A percentile compares a stretch with the other conserved stretches of the same genome.
These are phyloP conservation scores for Thermoascus crustaceus DNA, from an alignment of 2,329 filamentous ascomycete genomes.

Conservation along the genomic window DNA sequence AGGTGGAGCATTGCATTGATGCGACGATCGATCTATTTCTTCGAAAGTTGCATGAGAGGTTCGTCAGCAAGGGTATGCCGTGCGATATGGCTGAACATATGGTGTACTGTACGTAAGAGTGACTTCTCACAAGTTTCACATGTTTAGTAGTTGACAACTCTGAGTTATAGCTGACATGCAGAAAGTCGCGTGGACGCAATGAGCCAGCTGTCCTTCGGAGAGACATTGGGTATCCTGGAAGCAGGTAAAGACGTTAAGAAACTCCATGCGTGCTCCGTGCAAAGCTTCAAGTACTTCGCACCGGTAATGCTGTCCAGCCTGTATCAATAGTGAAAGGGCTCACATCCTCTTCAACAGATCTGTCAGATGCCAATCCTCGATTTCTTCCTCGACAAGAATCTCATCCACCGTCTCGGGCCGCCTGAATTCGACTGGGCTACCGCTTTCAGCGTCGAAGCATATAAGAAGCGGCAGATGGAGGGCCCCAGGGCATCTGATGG, in stretches of 20 bases:
- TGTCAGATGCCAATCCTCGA: constrained; percentile 8
- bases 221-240: constrained; percentile 16
- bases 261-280: constrained; percentile 10
- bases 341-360: constrained; percentile 3
- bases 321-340: not conserved
- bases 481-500: not conserved
- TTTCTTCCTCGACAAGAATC: constrained; percentile 13
- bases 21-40: constrained; percentile 23
- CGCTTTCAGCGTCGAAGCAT: constrained; percentile 7
- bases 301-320: constrained; percentile 8
- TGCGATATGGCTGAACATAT: constrained; percentile 38
- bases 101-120: constrained; percentile 12
- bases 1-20: constrained; percentile 17
- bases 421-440: constrained; percentile 9
- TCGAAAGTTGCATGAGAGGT: constrained; percentile 21
- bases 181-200: constrained; percentile 15
- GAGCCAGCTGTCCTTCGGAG: constrained; percentile 15
- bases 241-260: constrained; percentile 14
- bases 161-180: not conserved
- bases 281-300: constrained; percentile 16
- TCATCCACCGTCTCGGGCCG: constrained; percentile 5
- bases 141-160: not conserved
- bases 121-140: not conserved
- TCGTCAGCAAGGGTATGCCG: constrained; percentile 17
- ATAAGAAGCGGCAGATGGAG: constrained; percentile 4